Evolutionary conservation across 495 filamentous ascomycete genomes (phyloP), one percentile per base, ranked within the genome.

Genomic region (Talaromyces ruber): DNA sequence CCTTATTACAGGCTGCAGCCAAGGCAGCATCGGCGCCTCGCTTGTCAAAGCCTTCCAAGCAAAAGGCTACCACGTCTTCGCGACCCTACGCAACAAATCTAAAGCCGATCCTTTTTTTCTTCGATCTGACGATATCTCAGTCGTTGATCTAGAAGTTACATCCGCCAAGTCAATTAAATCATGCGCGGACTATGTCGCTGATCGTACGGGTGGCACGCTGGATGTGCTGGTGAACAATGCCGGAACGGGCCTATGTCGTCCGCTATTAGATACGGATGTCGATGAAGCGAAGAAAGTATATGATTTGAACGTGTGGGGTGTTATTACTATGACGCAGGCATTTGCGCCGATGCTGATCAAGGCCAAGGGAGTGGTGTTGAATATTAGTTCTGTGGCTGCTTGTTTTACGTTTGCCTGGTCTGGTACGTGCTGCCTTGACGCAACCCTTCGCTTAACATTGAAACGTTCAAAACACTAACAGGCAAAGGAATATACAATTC

Each of bases 1-100:
- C 30, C 66, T 84, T 0, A 77, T 82, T 39, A 82, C 79, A 14
- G 79, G 78, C 53, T 82, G 76, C 67, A 77, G 69, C 64, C 66
- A 73, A 50, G 79, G 73, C 29, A 75, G 79, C 56, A 67, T 81
- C 57, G 74, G 79, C 12, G 65, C 68, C 8, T 75, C 77, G 6
- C 65, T 80, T 18, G 79, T 76, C 34, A 65, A 67, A 22, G 66
- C 43, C 34, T 79, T 78, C 64, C 70, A 72, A 56, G 45, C 65
- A 1, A 64, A 66, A 45, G 74, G 72, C 26, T 70, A 70, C 14
- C 65, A 70, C 16, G 78, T 83, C 43, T 80, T 78, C 56, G 80
- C 79, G 1, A 76, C 76, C 11, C 71, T 73, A 25, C 78, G 81
- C 58, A 72, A 77, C 58, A 57, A 67, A 2, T 50, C 68, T 39